A percentile compares a stretch with the other conserved stretches of the same genome.
Evolutionary conservation across 1,284 basidiomycete genomes (phyloP).

Genomic region (Puccinia novopanici): DNA sequence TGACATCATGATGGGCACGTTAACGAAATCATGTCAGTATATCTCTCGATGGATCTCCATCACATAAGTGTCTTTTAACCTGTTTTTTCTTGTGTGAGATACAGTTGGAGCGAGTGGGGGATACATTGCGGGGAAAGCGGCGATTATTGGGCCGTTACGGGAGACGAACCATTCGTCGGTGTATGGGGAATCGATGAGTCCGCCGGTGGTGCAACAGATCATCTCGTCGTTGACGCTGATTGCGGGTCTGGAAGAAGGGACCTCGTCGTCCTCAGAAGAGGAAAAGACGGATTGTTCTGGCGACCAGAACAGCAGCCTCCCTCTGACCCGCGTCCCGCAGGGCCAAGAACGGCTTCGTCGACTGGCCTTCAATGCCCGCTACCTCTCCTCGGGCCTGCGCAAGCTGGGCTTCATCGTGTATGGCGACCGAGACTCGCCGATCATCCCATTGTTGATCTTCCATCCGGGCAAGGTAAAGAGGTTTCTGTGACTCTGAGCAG

Average conservation of each 20-base stretch:
- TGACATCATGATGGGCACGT: constrained; percentile 97
- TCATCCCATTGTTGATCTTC: constrained; percentile 90
- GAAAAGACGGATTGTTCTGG: no score
- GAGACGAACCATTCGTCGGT: constrained; percentile 78
- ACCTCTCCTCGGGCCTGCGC: constrained; percentile 80
- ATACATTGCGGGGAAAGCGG: constrained; percentile 83
- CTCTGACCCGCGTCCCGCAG: constrained; percentile 71
- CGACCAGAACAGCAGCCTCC: constrained; percentile 34
- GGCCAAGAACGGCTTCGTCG: constrained; percentile 78
- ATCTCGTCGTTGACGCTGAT: constrained; percentile 91
- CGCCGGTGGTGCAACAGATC: constrained; percentile 87
- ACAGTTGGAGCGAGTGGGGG: constrained; percentile 94
- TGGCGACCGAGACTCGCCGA: constrained; percentile 85
- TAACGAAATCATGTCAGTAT: constrained; percentile 73
- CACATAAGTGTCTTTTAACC: no score
- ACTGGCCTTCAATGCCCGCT: constrained; percentile 91
- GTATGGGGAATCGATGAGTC: constrained; percentile 88
- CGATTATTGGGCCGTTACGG: constrained; percentile 78
- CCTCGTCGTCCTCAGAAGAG: neutral
- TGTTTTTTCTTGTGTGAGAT: neutral
- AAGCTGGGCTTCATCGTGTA: constrained; percentile 98
- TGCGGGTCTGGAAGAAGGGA: constrained; percentile 68
- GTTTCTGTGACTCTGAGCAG: neutral
- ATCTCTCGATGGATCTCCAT: no score
- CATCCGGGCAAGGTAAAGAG: constrained; percentile 84